A percentile compares a stretch with the other conserved stretches of the same genome.
Evolutionary conservation across 2,329 filamentous ascomycete genomes (phyloP).

Genomic region (Cryphonectria parasitica): DNA sequence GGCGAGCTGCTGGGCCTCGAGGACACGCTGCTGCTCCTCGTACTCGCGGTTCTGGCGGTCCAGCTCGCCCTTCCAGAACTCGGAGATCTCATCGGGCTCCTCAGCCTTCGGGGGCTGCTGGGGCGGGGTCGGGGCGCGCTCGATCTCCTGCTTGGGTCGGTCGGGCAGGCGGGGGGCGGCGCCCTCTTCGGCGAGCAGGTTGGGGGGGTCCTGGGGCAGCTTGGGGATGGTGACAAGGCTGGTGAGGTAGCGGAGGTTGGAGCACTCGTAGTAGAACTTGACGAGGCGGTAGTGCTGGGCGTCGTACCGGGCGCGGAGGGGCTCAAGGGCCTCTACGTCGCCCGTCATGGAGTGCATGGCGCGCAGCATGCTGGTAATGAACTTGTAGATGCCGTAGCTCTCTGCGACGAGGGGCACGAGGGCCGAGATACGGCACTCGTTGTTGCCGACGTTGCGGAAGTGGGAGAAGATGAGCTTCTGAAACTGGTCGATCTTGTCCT

Average conservation of each 20-base stretch:
- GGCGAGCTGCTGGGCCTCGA: slow-evolving; percentile 85
- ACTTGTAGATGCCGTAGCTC: slow-evolving; percentile 99
- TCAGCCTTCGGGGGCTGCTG: slow-evolving; percentile 68
- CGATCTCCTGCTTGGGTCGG: slow-evolving; percentile 76
- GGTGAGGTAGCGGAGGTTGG: slow-evolving; percentile 93
- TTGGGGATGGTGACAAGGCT: slow-evolving; percentile 96
- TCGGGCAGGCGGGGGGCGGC: slow-evolving; percentile 80
- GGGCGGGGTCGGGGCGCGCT: slow-evolving; percentile 69
- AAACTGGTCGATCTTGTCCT: slow-evolving; percentile 98
- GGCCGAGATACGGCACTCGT: slow-evolving; percentile 94
- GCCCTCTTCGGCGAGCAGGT: slow-evolving; percentile 82
- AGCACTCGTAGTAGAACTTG: slow-evolving; percentile 99
- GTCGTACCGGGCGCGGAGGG: slow-evolving; percentile 85
- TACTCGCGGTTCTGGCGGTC: slow-evolving; percentile 92
- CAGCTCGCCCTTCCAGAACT: slow-evolving; percentile 97
- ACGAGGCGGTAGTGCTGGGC: slow-evolving; percentile 95
- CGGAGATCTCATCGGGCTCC: slow-evolving; percentile 92
- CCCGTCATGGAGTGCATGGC: slow-evolving; percentile 97
- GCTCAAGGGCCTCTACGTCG: slow-evolving; percentile 89
- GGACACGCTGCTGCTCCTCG: slow-evolving; percentile 86
- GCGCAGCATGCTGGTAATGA: slow-evolving; percentile 98
- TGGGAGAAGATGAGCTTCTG: slow-evolving; percentile 98
- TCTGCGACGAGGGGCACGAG: slow-evolving; percentile 93
- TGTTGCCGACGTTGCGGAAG: slow-evolving; percentile 88
- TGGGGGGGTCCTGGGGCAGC: slow-evolving; percentile 91